Conservation (phyloP, 177 flowering plant genomes). For the Vitis hybrid region DNA sequence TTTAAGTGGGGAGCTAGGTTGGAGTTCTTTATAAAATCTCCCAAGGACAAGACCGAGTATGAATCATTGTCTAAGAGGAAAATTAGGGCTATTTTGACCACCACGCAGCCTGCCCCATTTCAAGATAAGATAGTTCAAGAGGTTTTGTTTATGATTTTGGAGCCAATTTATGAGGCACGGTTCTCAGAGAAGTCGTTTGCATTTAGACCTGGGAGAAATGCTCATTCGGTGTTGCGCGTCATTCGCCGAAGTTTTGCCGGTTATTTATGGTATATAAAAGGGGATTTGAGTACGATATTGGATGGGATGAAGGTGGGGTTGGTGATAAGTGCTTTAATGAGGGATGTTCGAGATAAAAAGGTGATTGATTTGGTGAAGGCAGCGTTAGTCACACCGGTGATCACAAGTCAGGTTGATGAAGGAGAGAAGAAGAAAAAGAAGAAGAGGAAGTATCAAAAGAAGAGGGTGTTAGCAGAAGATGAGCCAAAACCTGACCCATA, state of each 20-base stretch:
- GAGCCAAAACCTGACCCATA: slow-evolving; percentile 99
- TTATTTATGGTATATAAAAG: slow-evolving; percentile 88
- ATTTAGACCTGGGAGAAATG: slow-evolving; percentile 89
- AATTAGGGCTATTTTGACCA: slow-evolving; percentile 71
- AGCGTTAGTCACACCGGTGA: slow-evolving; percentile 80
- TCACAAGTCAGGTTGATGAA: slow-evolving; percentile 51
- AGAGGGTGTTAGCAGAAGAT: slow-evolving; percentile 85
- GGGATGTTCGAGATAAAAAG: slow-evolving; percentile 90
- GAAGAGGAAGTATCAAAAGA: slow-evolving; percentile 92
- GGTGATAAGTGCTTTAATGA: slow-evolving; percentile 77
- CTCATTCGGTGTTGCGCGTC: slow-evolving; percentile 77
- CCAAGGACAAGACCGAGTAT: slow-evolving; percentile 79
- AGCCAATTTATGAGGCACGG: slow-evolving; percentile 85
- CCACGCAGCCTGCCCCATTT: slow-evolving; percentile 77
- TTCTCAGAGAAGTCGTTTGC: slow-evolving; percentile 88
- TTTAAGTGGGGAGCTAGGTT: slow-evolving; percentile 92
- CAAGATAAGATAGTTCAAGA: slow-evolving; percentile 95
- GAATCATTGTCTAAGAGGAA: slow-evolving; percentile 81
- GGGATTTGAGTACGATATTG: slow-evolving; percentile 82
- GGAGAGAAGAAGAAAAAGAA: slow-evolving; percentile 61
- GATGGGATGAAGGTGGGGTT: slow-evolving; percentile 94
- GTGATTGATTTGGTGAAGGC: slow-evolving; percentile 80
- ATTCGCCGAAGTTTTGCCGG: slow-evolving; percentile 88
- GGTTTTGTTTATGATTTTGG: slow-evolving; percentile 84
- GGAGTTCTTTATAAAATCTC: slow-evolving; percentile 75